Percentiles rank a stretch among this genome's conserved stretches.
phyloP scores from a whole-genome alignment of 371 early-diverging fungal genomes.

The Scutellospora calospora region DNA sequence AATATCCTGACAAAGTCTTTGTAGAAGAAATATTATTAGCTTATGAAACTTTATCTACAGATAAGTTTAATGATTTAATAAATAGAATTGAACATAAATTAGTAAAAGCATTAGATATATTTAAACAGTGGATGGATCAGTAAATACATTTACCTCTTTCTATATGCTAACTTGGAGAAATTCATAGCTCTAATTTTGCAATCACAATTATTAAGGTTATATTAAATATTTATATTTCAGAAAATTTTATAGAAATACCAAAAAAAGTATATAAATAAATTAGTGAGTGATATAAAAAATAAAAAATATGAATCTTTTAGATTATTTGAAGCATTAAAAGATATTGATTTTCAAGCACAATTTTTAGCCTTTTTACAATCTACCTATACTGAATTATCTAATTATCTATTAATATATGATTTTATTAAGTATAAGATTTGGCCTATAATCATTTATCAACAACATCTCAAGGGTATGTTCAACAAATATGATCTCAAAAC shows the following conservation, averaged over 20 bases:
- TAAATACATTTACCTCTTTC: no score
- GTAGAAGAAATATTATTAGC: background rate
- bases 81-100: background rate
- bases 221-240: no score
- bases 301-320: background rate
- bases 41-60: background rate
- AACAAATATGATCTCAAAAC: slow-evolving; percentile 30
- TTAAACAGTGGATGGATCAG: background rate
- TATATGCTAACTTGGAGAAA: no score
- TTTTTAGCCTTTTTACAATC: background rate
- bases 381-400: background rate
- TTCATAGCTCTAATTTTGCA: no score
- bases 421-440: slow-evolving; percentile 21
- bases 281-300: no score
- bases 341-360: background rate
- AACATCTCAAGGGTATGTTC: slow-evolving; percentile 26
- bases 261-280: no score
- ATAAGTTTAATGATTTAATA: background rate
- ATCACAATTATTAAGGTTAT: no score
- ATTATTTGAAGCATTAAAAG: background rate
- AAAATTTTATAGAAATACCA: no score
- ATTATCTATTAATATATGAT: background rate
- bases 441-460: slow-evolving; percentile 7
- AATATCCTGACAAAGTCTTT: background rate
- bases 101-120: background rate